Evolutionary conservation across 768 basidiomycete genomes (phyloP), one percentile per base, ranked within the genome.

Genomic region (Sporobolomyces pararoseus): DNA sequence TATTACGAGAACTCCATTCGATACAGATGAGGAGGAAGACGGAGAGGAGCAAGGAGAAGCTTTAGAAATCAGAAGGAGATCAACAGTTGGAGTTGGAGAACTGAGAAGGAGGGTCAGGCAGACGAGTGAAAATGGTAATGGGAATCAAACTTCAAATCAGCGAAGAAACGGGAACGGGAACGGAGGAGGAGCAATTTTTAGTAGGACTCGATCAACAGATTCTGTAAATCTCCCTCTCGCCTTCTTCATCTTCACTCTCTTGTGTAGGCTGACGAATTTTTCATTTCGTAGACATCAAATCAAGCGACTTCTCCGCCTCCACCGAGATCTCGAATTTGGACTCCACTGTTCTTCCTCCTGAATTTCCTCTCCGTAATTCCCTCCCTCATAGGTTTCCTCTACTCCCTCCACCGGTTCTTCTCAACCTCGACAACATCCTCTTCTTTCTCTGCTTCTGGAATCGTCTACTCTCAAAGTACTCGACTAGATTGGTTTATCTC

Each of bases 401-500:
- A 74, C 66, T 68, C 73, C 3, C 66, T 50, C 34, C 66, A 70
- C 25, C 73, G 73, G 19, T 68, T 71, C 66, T 55, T 66, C 1
- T 65, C 63, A 14, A 42, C 39, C 39, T 9, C 17, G 39, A 17
- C 39, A 42, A 42, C 10, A 42, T 17, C 17, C 39, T 42, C 10
- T 9, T 42, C 39, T 9, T 42, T 42, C 39, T 9, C 10, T 42
- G n/a, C n/a, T n/a, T n/a, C n/a, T 17, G 68, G 61, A 17, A 35
- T 73, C 59, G 50, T 61, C 25, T 46, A 54, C 3, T 61, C 65
- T 5, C 57, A 69, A 1, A 71, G 66, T 39, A 74, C 73, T 7
- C 52, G 54, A 7, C 66, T 74, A 44, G 73, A 74, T 69, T 74
- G 73, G 73, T 68, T 74, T 69, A 25, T 74, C 19, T 61, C 69